Evolutionary conservation across 2,329 filamentous ascomycete species (phyloP).

Genomic region (Anisogramma anomala): DNA sequence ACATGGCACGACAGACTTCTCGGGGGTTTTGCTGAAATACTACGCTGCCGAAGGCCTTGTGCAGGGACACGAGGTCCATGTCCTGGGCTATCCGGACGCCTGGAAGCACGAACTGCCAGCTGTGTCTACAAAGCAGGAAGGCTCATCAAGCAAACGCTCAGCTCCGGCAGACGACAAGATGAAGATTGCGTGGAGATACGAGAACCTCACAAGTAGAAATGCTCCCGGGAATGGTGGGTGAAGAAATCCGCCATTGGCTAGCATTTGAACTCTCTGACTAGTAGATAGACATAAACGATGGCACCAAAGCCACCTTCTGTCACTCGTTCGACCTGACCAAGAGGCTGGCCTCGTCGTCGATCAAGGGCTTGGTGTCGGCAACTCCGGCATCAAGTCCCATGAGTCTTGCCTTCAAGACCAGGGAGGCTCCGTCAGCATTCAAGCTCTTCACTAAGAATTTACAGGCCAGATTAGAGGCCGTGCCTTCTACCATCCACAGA

Average conservation of each 20-base stretch:
- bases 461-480: slow-evolving; percentile 42
- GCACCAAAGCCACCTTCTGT: slow-evolving; percentile 42
- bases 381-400: slow-evolving; percentile 38
- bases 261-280: slow-evolving; percentile 9
- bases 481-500: slow-evolving; percentile 57
- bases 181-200: slow-evolving; percentile 99
- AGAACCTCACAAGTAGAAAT: slow-evolving; percentile 55
- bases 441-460: slow-evolving; percentile 50
- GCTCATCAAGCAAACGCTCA: slow-evolving; percentile 13
- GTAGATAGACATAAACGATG: slow-evolving; percentile 14
- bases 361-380: slow-evolving; percentile 38
- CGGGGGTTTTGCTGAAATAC: slow-evolving; percentile 70
- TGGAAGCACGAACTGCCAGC: slow-evolving; percentile 83
- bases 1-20: slow-evolving; percentile 87
- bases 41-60: slow-evolving; percentile 89
- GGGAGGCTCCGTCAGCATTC: slow-evolving; percentile 40
- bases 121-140: slow-evolving; percentile 36
- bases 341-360: slow-evolving; percentile 39
- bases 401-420: slow-evolving; percentile 16
- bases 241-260: slow-evolving; percentile 16
- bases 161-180: slow-evolving; percentile 55
- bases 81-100: slow-evolving; percentile 64
- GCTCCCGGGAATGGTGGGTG: slow-evolving; percentile 14
- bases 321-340: slow-evolving; percentile 64
- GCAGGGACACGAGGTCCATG: slow-evolving; percentile 80